Evolutionary conservation across 257 asterid genomes (phyloP).

Genomic region (Solanum habrochaites): DNA sequence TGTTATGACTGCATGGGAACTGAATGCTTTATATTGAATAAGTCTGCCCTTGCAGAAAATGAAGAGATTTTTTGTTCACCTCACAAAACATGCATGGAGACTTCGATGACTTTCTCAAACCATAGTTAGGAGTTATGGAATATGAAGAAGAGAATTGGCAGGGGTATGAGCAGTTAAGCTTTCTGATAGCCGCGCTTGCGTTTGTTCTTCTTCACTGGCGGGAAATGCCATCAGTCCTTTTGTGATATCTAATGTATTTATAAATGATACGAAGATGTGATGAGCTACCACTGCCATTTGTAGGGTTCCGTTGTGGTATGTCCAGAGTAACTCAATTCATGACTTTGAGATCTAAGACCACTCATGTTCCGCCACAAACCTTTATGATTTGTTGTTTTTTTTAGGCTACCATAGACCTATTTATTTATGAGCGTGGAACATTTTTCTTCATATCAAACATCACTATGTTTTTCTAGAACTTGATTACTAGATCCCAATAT

Average conservation of each 20-base stretch:
- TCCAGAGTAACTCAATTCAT: background rate
- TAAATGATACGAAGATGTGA: too few species aligned
- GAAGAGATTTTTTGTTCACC: too few species aligned
- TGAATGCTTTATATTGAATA: background rate
- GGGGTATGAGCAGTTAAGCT: background rate
- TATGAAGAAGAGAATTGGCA: background rate
- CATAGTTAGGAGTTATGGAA: background rate
- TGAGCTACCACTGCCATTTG: too few species aligned
- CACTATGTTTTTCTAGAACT: background rate
- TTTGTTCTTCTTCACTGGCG: background rate
- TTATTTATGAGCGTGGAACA: too few species aligned
- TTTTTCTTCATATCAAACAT: background rate
- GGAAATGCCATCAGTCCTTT: background rate
- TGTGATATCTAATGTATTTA: too few species aligned
- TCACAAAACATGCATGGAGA: too few species aligned
- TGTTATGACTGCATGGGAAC: background rate
- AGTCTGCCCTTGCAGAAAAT: too few species aligned
- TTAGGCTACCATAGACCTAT: too few species aligned
- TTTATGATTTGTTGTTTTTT: too few species aligned
- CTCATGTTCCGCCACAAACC: background rate
- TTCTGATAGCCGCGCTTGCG: background rate
- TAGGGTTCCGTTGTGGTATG: too few species aligned
- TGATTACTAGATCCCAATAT: background rate
- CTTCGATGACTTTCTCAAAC: background rate
- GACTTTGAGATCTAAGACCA: background rate